Percentiles rank a stretch among this genome's conserved stretches.
Conservation (phyloP, 352 stramenopile genomes). For the Aphanomyces euteiches region DNA sequence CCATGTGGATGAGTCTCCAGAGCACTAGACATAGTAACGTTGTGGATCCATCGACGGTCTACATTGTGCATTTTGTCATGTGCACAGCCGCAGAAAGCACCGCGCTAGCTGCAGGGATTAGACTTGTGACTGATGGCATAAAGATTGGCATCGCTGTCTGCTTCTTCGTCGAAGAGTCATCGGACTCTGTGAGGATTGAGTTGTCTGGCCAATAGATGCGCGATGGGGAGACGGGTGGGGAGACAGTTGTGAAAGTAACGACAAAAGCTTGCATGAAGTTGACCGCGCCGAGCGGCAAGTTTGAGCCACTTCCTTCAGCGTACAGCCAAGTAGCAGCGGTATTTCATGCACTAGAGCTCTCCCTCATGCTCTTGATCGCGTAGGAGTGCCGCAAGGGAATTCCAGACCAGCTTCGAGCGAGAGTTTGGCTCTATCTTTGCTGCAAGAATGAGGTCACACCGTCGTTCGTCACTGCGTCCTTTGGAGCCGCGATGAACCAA, state of each 20-base stretch:
- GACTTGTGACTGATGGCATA: no score
- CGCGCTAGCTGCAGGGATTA: no score
- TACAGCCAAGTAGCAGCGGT: not conserved
- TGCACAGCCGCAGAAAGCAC: no score
- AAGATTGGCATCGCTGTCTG: no score
- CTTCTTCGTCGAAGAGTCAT: not conserved
- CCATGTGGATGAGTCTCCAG: no score
- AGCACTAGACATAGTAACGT: no score
- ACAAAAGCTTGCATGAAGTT: constrained; percentile 1
- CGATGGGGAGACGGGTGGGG: not conserved
- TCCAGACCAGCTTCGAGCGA: not conserved
- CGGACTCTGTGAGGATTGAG: not conserved
- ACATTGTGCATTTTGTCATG: no score
- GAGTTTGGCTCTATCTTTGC: constrained; percentile 6
- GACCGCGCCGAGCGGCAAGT: not conserved
- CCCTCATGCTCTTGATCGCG: not conserved
- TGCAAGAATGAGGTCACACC: not conserved
- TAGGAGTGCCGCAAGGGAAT: constrained; percentile 6
- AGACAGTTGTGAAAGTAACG: no score
- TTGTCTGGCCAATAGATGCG: not conserved
- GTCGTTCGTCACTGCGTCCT: not conserved
- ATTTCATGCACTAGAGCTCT: not conserved
- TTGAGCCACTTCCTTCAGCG: not conserved
- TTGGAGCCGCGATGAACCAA: not conserved
- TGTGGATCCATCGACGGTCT: no score